Conservation (phyloP, 371 early-diverging fungal genomes). For the Mortierella sp. region DNA sequence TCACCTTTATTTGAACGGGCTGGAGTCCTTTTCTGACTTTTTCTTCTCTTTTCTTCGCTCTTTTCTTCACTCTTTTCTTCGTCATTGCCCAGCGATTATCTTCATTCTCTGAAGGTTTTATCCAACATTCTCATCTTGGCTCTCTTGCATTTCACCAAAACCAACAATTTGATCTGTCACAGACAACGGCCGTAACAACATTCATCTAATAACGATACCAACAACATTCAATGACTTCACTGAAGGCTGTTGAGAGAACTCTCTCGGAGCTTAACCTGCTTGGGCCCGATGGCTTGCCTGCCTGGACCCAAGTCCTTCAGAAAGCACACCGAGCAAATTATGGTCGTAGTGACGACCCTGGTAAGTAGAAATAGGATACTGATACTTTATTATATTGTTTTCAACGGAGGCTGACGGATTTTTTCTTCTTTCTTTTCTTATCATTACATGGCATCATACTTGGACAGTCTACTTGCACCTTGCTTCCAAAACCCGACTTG, state of each 20-base stretch:
- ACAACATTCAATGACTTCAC: conserved; percentile 19
- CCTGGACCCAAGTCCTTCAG: conserved; percentile 56
- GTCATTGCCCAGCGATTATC: background rate
- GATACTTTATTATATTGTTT: background rate
- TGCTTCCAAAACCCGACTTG: conserved; percentile 53
- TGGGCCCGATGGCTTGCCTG: conserved; percentile 53
- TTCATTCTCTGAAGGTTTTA: background rate
- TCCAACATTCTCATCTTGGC: background rate
- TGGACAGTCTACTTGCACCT: conserved; percentile 46
- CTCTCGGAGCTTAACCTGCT: conserved; percentile 48
- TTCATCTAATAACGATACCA: background rate
- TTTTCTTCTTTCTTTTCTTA: background rate
- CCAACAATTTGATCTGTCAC: background rate
- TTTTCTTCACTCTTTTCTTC: background rate
- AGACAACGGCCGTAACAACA: background rate
- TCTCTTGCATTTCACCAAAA: background rate
- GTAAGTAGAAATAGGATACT: conserved; percentile 13
- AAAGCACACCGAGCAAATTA: conserved; percentile 46
- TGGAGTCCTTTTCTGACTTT: background rate
- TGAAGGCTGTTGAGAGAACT: conserved; percentile 43
- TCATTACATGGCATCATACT: background rate
- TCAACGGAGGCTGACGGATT: background rate
- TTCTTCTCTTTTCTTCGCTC: background rate
- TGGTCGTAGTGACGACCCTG: conserved; percentile 52
- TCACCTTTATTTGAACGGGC: background rate